phyloP scores from a whole-genome alignment of 176 grass and related monocot genomes.

The Panicum miliaceum region DNA sequence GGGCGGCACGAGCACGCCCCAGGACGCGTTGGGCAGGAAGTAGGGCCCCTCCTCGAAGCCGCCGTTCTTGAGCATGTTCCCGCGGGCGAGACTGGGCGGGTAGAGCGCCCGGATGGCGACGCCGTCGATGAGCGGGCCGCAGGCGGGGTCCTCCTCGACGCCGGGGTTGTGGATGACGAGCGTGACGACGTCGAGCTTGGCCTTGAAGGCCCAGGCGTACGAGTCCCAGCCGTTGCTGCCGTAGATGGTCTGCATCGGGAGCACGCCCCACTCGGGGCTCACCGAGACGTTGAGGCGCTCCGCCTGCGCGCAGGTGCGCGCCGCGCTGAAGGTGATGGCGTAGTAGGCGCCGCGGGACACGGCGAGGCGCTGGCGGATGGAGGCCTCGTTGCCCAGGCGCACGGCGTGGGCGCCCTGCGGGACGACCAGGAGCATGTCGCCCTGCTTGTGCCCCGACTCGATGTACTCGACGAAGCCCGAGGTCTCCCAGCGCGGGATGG shows the following conservation, averaged over 20 bases:
- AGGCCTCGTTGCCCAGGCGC: constrained; percentile 89
- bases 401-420: constrained; percentile 86
- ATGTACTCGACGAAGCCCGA: constrained; percentile 92
- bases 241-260: constrained; percentile 93
- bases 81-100: constrained; percentile 52
- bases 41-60: constrained; percentile 92
- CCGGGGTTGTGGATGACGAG: constrained; percentile 89
- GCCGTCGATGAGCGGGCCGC: constrained; percentile 86
- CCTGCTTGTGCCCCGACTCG: constrained; percentile 91
- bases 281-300: constrained; percentile 86
- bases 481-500: constrained; percentile 71
- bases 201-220: constrained; percentile 87
- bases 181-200: constrained; percentile 50
- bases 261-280: constrained; percentile 71
- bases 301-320: constrained; percentile 87
- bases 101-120: constrained; percentile 67
- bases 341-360: constrained; percentile 66
- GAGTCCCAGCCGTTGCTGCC: constrained; percentile 94
- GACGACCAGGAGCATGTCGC: constrained; percentile 91
- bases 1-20: constrained; percentile 84
- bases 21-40: constrained; percentile 72
- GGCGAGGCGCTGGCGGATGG: constrained; percentile 66
- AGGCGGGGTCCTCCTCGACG: constrained; percentile 86
- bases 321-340: constrained; percentile 88
- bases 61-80: constrained; percentile 91